A percentile compares a stretch with the other conserved stretches of the same genome.
Evolutionary conservation across 257 asterid species (phyloP).

Genomic region (Thymus mandschuricus): DNA sequence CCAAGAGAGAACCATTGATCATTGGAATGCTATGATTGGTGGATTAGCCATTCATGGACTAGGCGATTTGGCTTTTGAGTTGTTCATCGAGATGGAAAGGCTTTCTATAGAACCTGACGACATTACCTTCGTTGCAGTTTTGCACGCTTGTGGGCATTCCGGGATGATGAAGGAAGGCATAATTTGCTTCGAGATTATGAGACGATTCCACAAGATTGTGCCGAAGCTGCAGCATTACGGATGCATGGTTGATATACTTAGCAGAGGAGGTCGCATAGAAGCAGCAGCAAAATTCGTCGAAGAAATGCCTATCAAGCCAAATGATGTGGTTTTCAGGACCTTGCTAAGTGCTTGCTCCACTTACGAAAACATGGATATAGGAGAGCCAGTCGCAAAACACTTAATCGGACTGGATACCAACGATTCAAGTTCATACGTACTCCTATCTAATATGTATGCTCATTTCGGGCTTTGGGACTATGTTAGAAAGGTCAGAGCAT

Average conservation of each 20-base stretch:
- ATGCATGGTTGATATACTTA: slow-evolving; percentile 81
- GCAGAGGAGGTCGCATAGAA: slow-evolving; percentile 68
- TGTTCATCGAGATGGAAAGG: slow-evolving; percentile 75
- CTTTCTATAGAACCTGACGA: slow-evolving; percentile 62
- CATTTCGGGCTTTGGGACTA: slow-evolving; percentile 69
- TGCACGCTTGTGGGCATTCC: slow-evolving; percentile 85
- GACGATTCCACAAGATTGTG: slow-evolving; percentile 57
- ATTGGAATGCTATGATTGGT: slow-evolving; percentile 88
- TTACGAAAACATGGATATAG: slow-evolving; percentile 53
- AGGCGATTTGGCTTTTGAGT: slow-evolving; percentile 68
- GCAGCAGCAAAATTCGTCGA: slow-evolving; percentile 63
- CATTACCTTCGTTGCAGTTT: slow-evolving; percentile 66
- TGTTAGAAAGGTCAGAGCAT: slow-evolving; percentile 56
- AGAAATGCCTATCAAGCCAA: slow-evolving; percentile 79
- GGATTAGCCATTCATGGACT: slow-evolving; percentile 82
- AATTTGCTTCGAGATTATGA: slow-evolving; percentile 73
- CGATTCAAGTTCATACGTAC: slow-evolving; percentile 70
- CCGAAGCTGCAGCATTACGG: slow-evolving; percentile 85
- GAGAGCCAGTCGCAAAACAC: slow-evolving; percentile 61
- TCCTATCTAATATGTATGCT: slow-evolving; percentile 77
- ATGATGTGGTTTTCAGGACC: slow-evolving; percentile 70
- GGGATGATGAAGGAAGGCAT: slow-evolving; percentile 90
- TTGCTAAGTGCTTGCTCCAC: slow-evolving; percentile 68
- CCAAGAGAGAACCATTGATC: slow-evolving; percentile 57
- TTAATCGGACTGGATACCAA: slow-evolving; percentile 46